phyloP scores from a whole-genome alignment of 225 moss, liverwort and hornwort species.

The Anthoceros angustus region DNA sequence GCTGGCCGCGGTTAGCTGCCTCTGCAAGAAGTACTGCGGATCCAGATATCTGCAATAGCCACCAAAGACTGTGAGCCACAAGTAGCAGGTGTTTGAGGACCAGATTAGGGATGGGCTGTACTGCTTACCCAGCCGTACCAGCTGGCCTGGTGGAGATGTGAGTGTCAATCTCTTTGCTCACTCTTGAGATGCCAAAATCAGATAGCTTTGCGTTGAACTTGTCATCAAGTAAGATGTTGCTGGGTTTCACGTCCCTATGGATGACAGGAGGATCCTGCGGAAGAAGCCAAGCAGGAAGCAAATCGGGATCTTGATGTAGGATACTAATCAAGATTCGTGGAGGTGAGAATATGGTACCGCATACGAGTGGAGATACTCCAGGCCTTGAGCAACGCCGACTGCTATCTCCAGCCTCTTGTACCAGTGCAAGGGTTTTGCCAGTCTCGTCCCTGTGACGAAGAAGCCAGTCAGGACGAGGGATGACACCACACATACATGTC shows the following conservation, averaged over 20 bases:
- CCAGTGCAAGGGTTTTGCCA: slow-evolving; percentile 24
- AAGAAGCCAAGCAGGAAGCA: background rate
- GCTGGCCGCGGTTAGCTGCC: slow-evolving; percentile 35
- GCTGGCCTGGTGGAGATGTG: slow-evolving; percentile 42
- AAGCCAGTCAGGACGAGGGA: too few species aligned
- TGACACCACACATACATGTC: background rate
- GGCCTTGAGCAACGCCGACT: slow-evolving; percentile 42
- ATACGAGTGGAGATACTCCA: slow-evolving; percentile 48
- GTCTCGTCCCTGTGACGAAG: slow-evolving; percentile 15
- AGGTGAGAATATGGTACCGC: slow-evolving; percentile 13
- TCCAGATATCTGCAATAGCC: slow-evolving; percentile 28
- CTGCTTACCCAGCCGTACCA: slow-evolving; percentile 35
- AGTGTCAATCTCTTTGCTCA: slow-evolving; percentile 28
- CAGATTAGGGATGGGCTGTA: background rate
- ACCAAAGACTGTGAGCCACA: background rate
- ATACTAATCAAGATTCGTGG: background rate
- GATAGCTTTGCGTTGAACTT: slow-evolving; percentile 36
- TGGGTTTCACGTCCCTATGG: slow-evolving; percentile 8
- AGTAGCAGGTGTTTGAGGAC: background rate
- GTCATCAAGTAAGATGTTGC: slow-evolving; percentile 31
- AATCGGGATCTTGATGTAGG: too few species aligned
- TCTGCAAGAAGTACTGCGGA: slow-evolving; percentile 37
- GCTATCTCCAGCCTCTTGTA: slow-evolving; percentile 47
- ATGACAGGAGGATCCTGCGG: slow-evolving; percentile 33
- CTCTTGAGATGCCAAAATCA: slow-evolving; percentile 45